Evolutionary conservation across 2,329 filamentous ascomycete genomes (phyloP).

Genomic region (Gliomastix tumulicola): DNA sequence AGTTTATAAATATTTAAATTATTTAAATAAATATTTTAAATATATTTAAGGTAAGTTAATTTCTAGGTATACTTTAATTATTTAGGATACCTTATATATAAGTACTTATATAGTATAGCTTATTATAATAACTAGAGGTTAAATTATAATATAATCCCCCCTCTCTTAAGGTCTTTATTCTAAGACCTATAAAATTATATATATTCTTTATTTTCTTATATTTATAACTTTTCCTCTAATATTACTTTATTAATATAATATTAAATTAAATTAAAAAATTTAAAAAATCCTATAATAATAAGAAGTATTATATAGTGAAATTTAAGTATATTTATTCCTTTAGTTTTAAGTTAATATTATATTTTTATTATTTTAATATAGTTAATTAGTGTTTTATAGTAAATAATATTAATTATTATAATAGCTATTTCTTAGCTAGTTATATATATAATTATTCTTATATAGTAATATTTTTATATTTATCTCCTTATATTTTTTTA

Average conservation of each 20-base stretch:
- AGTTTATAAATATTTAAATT: too few species aligned
- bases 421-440: too few species aligned
- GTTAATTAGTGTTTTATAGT: background rate
- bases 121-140: background rate
- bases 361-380: too few species aligned
- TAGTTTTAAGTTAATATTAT: background rate
- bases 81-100: background rate
- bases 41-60: too few species aligned
- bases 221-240: background rate
- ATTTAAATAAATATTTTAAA: too few species aligned
- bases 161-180: background rate
- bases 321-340: background rate
- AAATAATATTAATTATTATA: too few species aligned
- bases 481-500: too few species aligned
- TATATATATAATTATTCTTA: too few species aligned
- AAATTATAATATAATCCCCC: background rate
- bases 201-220: background rate
- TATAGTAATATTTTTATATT: too few species aligned
- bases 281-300: too few species aligned
- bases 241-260: background rate
- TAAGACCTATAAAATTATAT: background rate
- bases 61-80: too few species aligned
- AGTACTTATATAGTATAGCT: background rate
- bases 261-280: background rate
- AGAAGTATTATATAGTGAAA: background rate